These are phyloP conservation scores for Paramecium pentaurelia DNA, from an alignment of 73 alveolate genomes.

Conservation along the genomic window DNA sequence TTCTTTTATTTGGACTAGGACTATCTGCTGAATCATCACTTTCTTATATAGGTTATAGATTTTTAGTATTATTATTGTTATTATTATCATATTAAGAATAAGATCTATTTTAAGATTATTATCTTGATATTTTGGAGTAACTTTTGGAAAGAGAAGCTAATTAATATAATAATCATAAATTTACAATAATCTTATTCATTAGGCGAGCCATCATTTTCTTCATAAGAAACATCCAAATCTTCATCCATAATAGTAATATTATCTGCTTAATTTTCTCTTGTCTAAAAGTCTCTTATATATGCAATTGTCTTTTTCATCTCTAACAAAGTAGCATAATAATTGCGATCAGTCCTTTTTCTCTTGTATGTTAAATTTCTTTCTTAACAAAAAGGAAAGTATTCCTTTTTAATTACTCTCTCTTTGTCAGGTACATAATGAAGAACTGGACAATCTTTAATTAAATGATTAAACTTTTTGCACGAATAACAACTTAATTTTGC, in stretches of 20 bases:
- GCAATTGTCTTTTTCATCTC: neutral
- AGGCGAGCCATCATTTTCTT: neutral
- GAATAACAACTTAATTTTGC: constrained; percentile 25
- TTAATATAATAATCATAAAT: neutral
- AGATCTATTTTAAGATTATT: neutral
- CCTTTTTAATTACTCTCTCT: constrained; percentile 11
- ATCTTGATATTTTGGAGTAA: neutral
- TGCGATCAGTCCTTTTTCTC: neutral
- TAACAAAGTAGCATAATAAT: neutral
- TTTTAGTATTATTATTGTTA: neutral
- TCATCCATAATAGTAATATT: neutral
- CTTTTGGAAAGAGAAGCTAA: constrained; percentile 7
- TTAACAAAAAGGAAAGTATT: neutral
- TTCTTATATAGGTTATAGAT: neutral
- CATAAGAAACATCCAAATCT: neutral
- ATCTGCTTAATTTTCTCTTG: neutral
- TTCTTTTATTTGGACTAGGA: neutral
- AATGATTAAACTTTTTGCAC: neutral
- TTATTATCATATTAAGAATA: neutral
- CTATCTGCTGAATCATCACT: neutral
- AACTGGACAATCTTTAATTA: constrained; percentile 26
- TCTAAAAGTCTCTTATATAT: neutral
- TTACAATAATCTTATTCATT: neutral
- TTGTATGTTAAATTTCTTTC: neutral
- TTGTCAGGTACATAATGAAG: constrained; percentile 29